Base-by-base conservation (phyloP, 23 red algal genomes). In the Pyropia yezoensis region DNA sequence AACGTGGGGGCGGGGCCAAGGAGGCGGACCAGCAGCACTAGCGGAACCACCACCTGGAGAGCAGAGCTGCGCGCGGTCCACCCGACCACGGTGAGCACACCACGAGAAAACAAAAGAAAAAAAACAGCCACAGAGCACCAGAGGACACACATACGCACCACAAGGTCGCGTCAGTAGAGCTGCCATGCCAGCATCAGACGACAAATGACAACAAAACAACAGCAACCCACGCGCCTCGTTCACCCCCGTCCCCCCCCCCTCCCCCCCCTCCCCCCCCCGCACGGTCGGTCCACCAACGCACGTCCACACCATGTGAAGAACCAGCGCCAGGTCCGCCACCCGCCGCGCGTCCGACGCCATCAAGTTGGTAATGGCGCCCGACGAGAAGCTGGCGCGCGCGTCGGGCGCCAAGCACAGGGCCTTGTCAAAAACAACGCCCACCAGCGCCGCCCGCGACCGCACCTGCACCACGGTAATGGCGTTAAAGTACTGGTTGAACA, bases 401-500 rank as follows among this genome's bases (percentile, higher is more conserved):
- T 80, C 77, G 21, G 75, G 59, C 24, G 86, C 79, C n/a, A 90
- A 56, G 52, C 68, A 65, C n/a, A 54, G 64, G 60, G 70, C 74
- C 60, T 90, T 90, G 19, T 75, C 61, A 63, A 67, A 90, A 22
- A 90, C 67, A 2, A 73, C 73, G 50, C 59, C 62, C 2, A 75
- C 60, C 12, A 90, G 30, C 11, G 86, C 67, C 18, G 70, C 78
- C 8, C 75, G 61, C 14, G 67, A 17, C 2, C 71, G 72, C 19
- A 59, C 65, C 34, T 73, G 73, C 49, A 82, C 57, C 1, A 71
- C 74, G 2, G 50, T 70, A 33, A 78, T 75, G 65, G 68, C 27
- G 66, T 73, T 71, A 50, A 83, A 83, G 87, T 91, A 91, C 26
- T 76, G 76, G 55, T 91, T 91, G 16, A 78, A 83, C 16, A 80